Base-by-base conservation (phyloP, 2,329 filamentous ascomycete species). In the Colletotrichum nymphaeae region DNA sequence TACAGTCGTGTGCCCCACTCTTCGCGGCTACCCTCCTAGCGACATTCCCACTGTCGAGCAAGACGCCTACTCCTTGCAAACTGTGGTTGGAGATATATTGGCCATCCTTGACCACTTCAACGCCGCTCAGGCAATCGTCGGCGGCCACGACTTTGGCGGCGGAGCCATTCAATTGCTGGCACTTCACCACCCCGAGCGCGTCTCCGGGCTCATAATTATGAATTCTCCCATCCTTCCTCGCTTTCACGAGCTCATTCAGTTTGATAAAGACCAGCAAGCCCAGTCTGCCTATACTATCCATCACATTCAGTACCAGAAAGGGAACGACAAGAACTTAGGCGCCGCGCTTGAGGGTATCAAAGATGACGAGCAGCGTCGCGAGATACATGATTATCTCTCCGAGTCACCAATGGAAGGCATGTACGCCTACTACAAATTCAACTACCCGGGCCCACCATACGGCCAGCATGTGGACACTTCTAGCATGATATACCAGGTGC, bases 381-480 rank as follows among this genome's bases (percentile, higher is more conserved):
- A 52, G 11, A 63, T 63, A 9, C 12, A 14, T 24, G n/a, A 63
- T 11, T 63, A 63, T 30, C 59, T 63, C 9, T 46, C 32, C 5
- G 22, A 53, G 62, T 53, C 62, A 30, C 62, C 62, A 8, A 53
- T 55, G 62, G 49, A 65, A 19, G 46, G 62, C 19, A 65, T 35
- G 49, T 24, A 24, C 16, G 49, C 49, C 22, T 55, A 35, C 62
- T 53, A 65, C 46, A 65, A 37, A 22, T 56, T 35, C 49, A 65
- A 57, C 16, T 57, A 57, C 8, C 55, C 55, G 14, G 26, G 16
- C 19, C 28, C 28, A 12, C 55, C 55, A 2, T 63, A 63, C 5
- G 59, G 59, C n/a, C 22, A n/a, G 32, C 16, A 26, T 22, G 59
- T 63, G 3, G 59, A 63, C 14, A 63, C 59, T 6, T 63, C 59